These are phyloP conservation scores for Cystobasidium pallidum DNA, from an alignment of 1,284 basidiomycete genomes.

Conservation along the genomic window DNA sequence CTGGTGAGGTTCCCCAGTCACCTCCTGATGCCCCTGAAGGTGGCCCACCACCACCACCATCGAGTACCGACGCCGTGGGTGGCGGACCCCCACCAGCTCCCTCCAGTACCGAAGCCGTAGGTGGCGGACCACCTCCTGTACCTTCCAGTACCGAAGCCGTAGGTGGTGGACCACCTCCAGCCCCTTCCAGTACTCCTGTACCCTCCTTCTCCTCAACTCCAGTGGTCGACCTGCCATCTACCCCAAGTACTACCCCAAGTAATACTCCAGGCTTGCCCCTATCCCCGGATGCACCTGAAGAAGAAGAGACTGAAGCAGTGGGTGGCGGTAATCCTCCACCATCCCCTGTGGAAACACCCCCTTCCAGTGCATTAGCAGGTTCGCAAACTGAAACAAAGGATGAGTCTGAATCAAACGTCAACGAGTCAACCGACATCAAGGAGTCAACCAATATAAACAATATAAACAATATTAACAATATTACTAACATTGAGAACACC, in stretches of 20 bases:
- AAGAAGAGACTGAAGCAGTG: slow-evolving; percentile 1
- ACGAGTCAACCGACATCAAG: slow-evolving; percentile 1
- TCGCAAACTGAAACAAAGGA: not conserved
- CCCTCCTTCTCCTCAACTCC: not conserved
- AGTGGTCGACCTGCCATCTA: not conserved
- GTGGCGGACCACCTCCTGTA: too few species aligned
- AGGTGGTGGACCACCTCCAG: not conserved
- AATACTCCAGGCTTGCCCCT: not conserved
- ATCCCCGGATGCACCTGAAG: not conserved
- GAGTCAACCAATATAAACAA: slow-evolving; percentile 8
- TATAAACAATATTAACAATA: slow-evolving; percentile 1
- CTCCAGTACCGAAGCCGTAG: not conserved
- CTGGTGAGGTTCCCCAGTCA: not conserved
- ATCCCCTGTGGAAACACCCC: not conserved
- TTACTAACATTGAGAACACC: slow-evolving; percentile 16
- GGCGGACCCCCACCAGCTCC: not conserved
- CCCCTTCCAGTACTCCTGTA: not conserved
- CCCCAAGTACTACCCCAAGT: not conserved
- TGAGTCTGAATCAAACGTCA: not conserved
- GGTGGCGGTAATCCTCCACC: not conserved
- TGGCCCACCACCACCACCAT: not conserved
- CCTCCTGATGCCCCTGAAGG: not conserved
- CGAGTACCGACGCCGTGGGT: too few species aligned
- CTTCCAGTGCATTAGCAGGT: not conserved
- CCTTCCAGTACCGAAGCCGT: too few species aligned